phyloP scores from a whole-genome alignment of 169 alveolate genomes.

The Perkinsus olseni region DNA sequence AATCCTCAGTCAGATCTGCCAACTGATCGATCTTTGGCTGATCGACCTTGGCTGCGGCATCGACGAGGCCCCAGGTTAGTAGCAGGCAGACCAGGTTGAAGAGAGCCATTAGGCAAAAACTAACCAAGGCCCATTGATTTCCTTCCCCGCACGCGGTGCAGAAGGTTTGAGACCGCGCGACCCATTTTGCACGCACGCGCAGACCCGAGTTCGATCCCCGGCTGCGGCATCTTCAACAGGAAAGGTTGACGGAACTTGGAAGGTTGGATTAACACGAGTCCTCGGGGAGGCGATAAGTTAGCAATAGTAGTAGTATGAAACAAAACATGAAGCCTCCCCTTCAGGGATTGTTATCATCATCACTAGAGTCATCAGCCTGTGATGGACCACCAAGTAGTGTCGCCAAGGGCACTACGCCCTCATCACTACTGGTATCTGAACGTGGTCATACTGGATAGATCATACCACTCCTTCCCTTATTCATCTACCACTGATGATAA shows the following conservation, averaged over 20 bases:
- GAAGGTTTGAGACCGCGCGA: background rate
- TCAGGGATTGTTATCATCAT: background rate
- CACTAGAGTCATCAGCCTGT: background rate
- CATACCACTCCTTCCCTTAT: too few species aligned
- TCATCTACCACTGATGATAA: too few species aligned
- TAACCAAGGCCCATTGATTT: too few species aligned
- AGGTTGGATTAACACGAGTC: too few species aligned
- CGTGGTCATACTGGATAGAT: too few species aligned
- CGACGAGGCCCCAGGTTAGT: background rate
- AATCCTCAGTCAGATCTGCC: background rate
- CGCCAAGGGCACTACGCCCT: background rate
- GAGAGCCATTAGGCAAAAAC: background rate
- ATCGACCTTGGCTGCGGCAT: background rate
- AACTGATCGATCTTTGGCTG: background rate
- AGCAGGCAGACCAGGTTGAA: background rate
- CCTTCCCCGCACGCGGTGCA: too few species aligned
- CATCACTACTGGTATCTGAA: background rate
- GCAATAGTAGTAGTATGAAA: background rate
- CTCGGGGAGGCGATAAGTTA: too few species aligned
- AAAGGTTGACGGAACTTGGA: background rate
- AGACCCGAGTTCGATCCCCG: slow-evolving; percentile 6
- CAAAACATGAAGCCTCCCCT: background rate
- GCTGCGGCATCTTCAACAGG: background rate
- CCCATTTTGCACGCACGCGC: background rate
- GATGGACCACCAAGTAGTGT: background rate